phyloP scores from a whole-genome alignment of 1,284 basidiomycete genomes.

The Naganishia sp. region DNA sequence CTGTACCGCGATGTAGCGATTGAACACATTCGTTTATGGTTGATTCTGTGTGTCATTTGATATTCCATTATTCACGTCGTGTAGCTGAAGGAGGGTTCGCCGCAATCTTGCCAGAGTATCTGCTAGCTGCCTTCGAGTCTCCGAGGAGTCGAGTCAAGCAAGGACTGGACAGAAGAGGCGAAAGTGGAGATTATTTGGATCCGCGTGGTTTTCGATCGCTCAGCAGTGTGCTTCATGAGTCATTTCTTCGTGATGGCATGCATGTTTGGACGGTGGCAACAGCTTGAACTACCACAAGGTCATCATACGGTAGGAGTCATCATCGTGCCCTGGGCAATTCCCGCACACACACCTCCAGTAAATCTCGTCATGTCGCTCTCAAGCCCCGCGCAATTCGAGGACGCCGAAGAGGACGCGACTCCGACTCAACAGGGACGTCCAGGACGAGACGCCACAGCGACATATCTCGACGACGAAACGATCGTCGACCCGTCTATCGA shows the following conservation, averaged over 20 bases:
- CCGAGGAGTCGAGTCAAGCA: too few relatives aligned
- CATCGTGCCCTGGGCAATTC: neutral
- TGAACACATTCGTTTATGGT: too few relatives aligned
- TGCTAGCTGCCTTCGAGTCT: too few relatives aligned
- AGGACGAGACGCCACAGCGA: conserved; percentile 13
- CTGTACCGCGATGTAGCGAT: too few relatives aligned
- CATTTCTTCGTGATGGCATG: neutral
- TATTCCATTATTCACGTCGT: too few relatives aligned
- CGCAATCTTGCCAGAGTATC: too few relatives aligned
- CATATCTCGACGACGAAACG: conserved; percentile 21
- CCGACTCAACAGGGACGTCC: neutral
- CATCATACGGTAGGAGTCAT: neutral
- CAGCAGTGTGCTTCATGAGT: neutral
- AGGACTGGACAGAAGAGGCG: too few relatives aligned
- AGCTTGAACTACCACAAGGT: neutral
- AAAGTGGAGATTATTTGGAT: conserved; percentile 5
- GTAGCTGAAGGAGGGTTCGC: too few relatives aligned
- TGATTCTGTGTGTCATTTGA: too few relatives aligned
- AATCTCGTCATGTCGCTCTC: neutral
- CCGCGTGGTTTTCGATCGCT: conserved; percentile 4
- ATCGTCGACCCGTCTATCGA: conserved; percentile 6
- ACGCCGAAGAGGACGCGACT: conserved; percentile 23
- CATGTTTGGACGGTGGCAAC: too few relatives aligned
- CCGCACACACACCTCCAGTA: neutral
- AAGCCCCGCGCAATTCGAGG: conserved; percentile 19